Evolutionary conservation across 139 green algal genomes (phyloP), one percentile per base, ranked within the genome.

Genomic region (Chlorella sp.): DNA sequence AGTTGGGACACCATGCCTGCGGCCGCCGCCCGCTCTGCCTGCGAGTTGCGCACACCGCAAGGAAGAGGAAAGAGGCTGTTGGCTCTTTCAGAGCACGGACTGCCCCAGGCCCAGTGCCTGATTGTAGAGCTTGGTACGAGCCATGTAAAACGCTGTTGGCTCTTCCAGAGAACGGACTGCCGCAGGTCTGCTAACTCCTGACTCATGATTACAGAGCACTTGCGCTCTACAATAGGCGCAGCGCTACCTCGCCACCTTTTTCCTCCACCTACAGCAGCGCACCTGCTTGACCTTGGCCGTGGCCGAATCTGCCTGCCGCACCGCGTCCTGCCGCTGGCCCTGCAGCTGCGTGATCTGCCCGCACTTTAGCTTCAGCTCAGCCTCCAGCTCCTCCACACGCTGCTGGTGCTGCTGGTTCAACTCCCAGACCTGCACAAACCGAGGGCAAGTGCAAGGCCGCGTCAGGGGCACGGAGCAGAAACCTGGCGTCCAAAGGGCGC

Each of bases 341-440:
- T 72, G 36, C 23, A 50, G 23, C 4, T 78, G 72, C 35, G 59
- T 59, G 50, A 70, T 30, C 3, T 68, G 6, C 22, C 35, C 67
- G 64, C 68, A 36, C 71, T 70, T 71, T 35, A 72, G 59, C 32
- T 65, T 73, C 29, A 77, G 34, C 69, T 80, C 69, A 30, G 62
- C 69, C 70, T 83, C 67, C 35, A 79, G 31, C 62, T 77, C 67
- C 60, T 75, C 60, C 32, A 74, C 55, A 55, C 30, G 26, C 59
- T 62, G 59, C 17, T 29, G 26, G n/a, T 77, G 72, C 62, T 77
- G 61, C 66, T 77, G 62, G 23, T 64, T 69, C 5, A 75, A 59
- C 31, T 31, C 36, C 55, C 62, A 51, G 24, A 77, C 14, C 70
- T 78, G 77, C 33, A 63, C 6, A 35, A 67, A 23, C 3, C 29